phyloP scores from a whole-genome alignment of 2,329 filamentous ascomycete genomes.

The Elsinoe necatrix region DNA sequence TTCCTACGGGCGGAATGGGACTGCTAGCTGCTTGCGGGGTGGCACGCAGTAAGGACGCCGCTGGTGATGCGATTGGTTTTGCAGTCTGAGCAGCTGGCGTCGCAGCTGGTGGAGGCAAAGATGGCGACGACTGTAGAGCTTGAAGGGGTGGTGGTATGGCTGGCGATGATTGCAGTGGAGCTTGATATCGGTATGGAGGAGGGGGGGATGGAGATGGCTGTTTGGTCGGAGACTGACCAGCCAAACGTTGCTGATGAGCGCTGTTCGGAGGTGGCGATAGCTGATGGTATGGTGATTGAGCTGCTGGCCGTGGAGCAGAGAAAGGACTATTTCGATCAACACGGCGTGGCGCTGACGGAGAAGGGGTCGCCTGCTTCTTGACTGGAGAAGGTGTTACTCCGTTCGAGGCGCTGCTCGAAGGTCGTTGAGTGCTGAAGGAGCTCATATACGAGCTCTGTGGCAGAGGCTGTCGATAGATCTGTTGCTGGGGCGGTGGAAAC shows the following conservation, averaged over 20 bases:
- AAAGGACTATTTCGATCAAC: constrained; percentile 15
- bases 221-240: constrained; percentile 26
- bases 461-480: constrained; percentile 20
- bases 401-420: constrained; percentile 14
- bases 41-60: constrained; percentile 1
- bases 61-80: not conserved
- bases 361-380: constrained; percentile 14
- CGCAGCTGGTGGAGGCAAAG: constrained; percentile 14
- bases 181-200: constrained; percentile 11
- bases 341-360: constrained; percentile 18
- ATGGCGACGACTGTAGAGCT: constrained; percentile 15
- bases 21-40: constrained; percentile 14
- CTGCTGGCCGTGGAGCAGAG: constrained; percentile 20
- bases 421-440: constrained; percentile 17
- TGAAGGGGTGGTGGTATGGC: not conserved
- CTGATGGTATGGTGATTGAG: constrained; percentile 24
- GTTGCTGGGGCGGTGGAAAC: constrained; percentile 19
- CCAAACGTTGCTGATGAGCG: constrained; percentile 16
- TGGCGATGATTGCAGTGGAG: constrained; percentile 14
- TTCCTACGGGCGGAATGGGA: constrained; percentile 12
- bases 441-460: constrained; percentile 26
- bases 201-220: constrained; percentile 23
- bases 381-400: constrained; percentile 13
- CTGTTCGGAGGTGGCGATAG: constrained; percentile 22
- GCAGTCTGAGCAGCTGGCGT: constrained; percentile 14